Evolutionary conservation across 2,329 filamentous ascomycete species (phyloP), one percentile per base, ranked within the genome.

Genomic region (Leptographium procerum): DNA sequence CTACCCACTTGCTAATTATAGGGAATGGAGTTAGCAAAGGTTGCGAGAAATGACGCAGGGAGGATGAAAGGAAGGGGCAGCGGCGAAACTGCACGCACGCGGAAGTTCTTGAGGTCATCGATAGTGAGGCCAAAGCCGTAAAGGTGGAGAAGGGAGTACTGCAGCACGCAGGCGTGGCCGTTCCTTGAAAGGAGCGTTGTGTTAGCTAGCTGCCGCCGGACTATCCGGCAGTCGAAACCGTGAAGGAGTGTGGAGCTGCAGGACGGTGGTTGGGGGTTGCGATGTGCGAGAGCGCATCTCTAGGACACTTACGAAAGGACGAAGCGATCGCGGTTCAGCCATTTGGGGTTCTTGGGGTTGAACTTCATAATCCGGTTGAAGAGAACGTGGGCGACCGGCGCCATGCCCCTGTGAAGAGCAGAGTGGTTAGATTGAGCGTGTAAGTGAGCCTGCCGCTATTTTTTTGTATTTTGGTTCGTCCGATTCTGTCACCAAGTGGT

Each of bases 291-390:
- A n/a, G 24, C 24, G 54, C 16, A 28, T 48, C 45, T 22, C n/a
- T 19, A 4, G 26, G 26, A 7, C 5, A 28, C 91, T 83, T 84
- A 96, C 91, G 94, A 99, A 73, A 99, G 91, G 63, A 99, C 91
- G 72, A 99, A 99, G 75, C 94, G 88, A 78, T 99, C 94, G 71
- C 94, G 87, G 85, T 97, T 97, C 69, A 94, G 70, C 91, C 91
- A 99, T 65, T 90, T 82, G 68, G 94, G 89, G 84, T 96, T 96
- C 87, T 96, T 95, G 69, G 94, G 94, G 87, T 97, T 99, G 84
- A 96, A 99, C 74, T 79, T 95, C 90, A 99, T 90, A 83, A 96
- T 95, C 77, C 94, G 95, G 85, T 96, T 95, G 81, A 89, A 99
- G 65, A 99, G 85, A 70, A 97, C 90, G 82, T 97, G 94, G 75